Evolutionary conservation across 1,284 basidiomycete genomes (phyloP).

Genomic region (Ganoderma boninense): DNA sequence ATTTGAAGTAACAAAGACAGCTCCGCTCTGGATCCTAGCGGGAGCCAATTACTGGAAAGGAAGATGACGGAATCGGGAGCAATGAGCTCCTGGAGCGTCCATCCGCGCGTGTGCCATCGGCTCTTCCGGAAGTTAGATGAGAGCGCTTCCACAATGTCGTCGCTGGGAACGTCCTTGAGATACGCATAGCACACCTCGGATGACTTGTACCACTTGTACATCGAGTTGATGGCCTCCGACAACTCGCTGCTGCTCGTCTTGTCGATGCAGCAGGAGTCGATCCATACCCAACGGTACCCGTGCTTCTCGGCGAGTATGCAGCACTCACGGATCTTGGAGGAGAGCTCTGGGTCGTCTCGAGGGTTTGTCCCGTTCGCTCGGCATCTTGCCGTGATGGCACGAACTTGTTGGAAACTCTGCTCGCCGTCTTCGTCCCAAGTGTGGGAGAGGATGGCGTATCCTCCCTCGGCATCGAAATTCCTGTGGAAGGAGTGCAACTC

Average conservation of each 20-base stretch:
- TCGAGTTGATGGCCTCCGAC: not conserved
- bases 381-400: not conserved
- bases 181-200: slow-evolving; percentile 12
- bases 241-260: not conserved
- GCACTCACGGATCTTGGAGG: not conserved
- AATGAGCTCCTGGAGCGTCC: slow-evolving; percentile 12
- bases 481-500: not conserved
- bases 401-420: not conserved
- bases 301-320: not conserved
- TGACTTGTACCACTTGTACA: slow-evolving; percentile 4
- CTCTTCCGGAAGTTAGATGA: slow-evolving; percentile 4
- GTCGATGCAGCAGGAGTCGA: not conserved
- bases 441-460: not conserved
- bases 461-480: not conserved
- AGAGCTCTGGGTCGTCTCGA: not conserved
- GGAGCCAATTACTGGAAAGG: not conserved
- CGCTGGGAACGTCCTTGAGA: slow-evolving; percentile 3
- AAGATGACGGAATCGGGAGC: slow-evolving; percentile 3
- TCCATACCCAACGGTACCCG: not conserved
- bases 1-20: not conserved
- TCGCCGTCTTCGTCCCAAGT: not conserved
- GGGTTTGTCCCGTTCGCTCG: not conserved
- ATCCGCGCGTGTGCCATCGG: slow-evolving; percentile 11
- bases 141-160: not conserved
- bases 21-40: not conserved